These are phyloP conservation scores for Lachancea fermentati DNA, from an alignment of 805 yeast genomes.

Conservation along the genomic window DNA sequence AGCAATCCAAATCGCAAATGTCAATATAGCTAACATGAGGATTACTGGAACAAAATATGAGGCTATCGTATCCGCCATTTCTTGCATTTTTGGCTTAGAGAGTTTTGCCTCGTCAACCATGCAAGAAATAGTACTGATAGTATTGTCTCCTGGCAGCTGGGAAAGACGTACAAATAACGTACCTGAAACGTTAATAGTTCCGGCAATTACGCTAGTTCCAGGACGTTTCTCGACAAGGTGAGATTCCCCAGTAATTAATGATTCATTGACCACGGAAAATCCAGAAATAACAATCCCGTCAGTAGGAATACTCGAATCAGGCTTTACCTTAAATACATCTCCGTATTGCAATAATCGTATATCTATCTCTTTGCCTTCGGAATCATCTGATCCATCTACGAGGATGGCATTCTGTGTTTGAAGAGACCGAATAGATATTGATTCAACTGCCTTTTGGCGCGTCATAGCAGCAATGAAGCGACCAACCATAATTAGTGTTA, in stretches of 20 bases:
- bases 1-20: too few species aligned
- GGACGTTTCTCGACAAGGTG: constrained; percentile 35
- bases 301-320: constrained; percentile 8
- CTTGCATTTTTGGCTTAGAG: constrained; percentile 66
- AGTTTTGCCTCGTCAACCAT: constrained; percentile 74
- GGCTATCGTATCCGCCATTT: too few species aligned
- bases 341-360: constrained; percentile 2
- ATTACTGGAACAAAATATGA: too few species aligned
- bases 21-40: too few species aligned
- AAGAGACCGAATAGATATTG: constrained; percentile 4
- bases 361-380: not conserved
- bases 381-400: not conserved
- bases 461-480: too few species aligned
- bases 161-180: constrained; percentile 53
- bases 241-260: constrained; percentile 42
- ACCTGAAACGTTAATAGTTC: too few species aligned
- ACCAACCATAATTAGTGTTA: too few species aligned
- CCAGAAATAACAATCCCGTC: constrained; percentile 37
- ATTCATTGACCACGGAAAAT: constrained; percentile 40
- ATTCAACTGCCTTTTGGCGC: not conserved
- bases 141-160: constrained; percentile 63
- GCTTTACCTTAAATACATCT: not conserved
- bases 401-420: constrained; percentile 2
- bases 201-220: constrained; percentile 40
- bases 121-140: constrained; percentile 63